Evolutionary conservation across 2,329 filamentous ascomycete genomes (phyloP).

Genomic region (Xylaria digitata): DNA sequence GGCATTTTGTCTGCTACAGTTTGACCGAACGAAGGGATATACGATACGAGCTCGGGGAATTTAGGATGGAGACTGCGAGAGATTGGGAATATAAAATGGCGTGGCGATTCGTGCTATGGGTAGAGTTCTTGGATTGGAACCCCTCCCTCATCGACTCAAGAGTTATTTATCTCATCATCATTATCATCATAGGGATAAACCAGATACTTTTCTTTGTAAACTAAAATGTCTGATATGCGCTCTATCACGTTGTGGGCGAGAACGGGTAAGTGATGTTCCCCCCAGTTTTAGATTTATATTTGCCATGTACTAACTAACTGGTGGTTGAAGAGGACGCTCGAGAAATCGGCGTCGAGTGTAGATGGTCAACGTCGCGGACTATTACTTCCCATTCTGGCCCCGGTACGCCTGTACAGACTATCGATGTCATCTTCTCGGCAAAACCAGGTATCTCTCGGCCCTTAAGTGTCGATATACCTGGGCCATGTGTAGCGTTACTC

Average conservation of each 20-base stretch:
- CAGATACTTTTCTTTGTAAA: background rate
- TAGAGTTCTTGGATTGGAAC: too few species aligned
- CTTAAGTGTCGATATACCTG: background rate
- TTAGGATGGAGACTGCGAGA: background rate
- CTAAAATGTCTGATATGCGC: slow-evolving; percentile 25
- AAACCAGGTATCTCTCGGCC: slow-evolving; percentile 9
- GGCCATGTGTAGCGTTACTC: slow-evolving; percentile 3
- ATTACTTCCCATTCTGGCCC: slow-evolving; percentile 11
- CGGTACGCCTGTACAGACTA: slow-evolving; percentile 35
- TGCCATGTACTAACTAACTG: background rate
- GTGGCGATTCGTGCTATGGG: background rate
- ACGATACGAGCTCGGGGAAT: background rate
- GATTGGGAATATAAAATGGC: slow-evolving; percentile 22
- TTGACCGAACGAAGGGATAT: background rate
- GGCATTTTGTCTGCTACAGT: background rate
- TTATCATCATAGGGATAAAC: background rate
- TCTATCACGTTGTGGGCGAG: slow-evolving; percentile 19
- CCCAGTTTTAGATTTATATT: background rate
- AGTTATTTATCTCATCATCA: background rate
- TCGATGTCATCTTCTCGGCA: slow-evolving; percentile 40
- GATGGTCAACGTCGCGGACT: slow-evolving; percentile 31
- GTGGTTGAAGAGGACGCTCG: slow-evolving; percentile 22
- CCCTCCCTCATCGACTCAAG: too few species aligned
- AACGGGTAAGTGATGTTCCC: slow-evolving; percentile 22
- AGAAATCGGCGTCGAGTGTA: slow-evolving; percentile 34